A percentile compares a stretch with the other conserved stretches of the same genome.
These are phyloP conservation scores for Exophiala lecanii-corni DNA, from an alignment of 2,329 filamentous ascomycete genomes.

Conservation along the genomic window DNA sequence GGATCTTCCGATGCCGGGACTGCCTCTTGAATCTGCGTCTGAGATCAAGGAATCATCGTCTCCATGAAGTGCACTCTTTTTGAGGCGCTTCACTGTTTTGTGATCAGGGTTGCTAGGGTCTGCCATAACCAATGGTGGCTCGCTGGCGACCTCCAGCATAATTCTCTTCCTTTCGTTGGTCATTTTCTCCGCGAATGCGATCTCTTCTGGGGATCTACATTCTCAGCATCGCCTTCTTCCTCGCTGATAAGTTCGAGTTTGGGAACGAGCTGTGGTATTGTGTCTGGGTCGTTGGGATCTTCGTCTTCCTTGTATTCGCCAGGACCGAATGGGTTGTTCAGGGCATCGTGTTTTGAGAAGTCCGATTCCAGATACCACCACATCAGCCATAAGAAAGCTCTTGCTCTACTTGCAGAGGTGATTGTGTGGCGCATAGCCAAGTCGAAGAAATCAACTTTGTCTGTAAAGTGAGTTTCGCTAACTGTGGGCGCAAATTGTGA, in stretches of 20 bases:
- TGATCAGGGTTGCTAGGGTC: constrained; percentile 32
- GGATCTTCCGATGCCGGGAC: constrained; percentile 22
- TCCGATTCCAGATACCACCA: constrained; percentile 95
- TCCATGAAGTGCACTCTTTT: constrained; percentile 34
- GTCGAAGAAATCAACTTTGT: constrained; percentile 87
- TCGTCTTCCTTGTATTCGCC: constrained; percentile 31
- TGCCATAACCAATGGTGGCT: constrained; percentile 27
- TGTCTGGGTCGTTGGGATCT: constrained; percentile 35
- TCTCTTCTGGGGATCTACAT: constrained; percentile 46
- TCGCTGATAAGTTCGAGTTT: constrained; percentile 45
- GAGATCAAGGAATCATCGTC: constrained; percentile 23
- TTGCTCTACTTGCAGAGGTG: constrained; percentile 76
- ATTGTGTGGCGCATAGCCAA: constrained; percentile 86
- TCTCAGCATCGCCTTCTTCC: constrained; percentile 47
- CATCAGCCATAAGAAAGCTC: constrained; percentile 93
- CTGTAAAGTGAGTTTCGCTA: constrained; percentile 85
- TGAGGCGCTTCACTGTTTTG: constrained; percentile 41
- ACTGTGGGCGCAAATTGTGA: constrained; percentile 85
- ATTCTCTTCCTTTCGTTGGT: constrained; percentile 46
- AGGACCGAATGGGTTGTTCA: constrained; percentile 82
- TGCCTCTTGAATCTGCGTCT: constrained; percentile 25
- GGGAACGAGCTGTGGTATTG: constrained; percentile 45
- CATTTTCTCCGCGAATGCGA: constrained; percentile 46
- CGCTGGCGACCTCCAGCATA: constrained; percentile 37
- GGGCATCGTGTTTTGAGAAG: constrained; percentile 79